Percentiles rank a stretch among this genome's conserved stretches.
Evolutionary conservation across 306 rosid genomes (phyloP).

Genomic region (Adenanthera pavonina): DNA sequence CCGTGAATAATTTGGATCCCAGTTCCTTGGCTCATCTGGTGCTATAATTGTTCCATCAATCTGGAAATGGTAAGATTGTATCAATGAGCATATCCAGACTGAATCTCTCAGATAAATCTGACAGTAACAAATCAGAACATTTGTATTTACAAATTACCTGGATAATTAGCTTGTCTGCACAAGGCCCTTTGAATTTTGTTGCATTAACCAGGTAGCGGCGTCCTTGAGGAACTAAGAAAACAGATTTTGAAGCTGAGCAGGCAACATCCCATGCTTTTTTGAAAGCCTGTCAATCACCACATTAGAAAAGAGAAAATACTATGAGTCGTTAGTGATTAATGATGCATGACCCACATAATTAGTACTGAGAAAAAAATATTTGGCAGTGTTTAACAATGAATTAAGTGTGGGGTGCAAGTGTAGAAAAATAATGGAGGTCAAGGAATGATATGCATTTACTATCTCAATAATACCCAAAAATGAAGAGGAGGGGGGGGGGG

Average conservation of each 20-base stretch:
- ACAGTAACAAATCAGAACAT: constrained; percentile 10
- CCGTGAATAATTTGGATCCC: constrained; percentile 76
- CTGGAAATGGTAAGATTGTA: constrained; percentile 47
- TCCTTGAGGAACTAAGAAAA: constrained; percentile 79
- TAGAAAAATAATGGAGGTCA: constrained; percentile 23
- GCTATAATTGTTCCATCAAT: constrained; percentile 93
- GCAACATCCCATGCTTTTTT: constrained; percentile 84
- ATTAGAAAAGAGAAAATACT: constrained; percentile 43
- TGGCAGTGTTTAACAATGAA: constrained; percentile 15
- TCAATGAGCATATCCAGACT: constrained; percentile 22
- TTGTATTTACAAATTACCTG: constrained; percentile 57
- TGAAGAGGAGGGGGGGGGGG: not conserved
- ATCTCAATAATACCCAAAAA: not conserved
- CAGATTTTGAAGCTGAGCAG: constrained; percentile 75
- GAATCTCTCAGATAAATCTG: not conserved
- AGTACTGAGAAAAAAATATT: constrained; percentile 9
- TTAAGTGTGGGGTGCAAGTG: constrained; percentile 27
- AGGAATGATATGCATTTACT: not conserved
- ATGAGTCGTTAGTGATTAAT: not conserved
- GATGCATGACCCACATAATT: not conserved
- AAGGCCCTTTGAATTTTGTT: constrained; percentile 83
- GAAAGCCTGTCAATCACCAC: constrained; percentile 66
- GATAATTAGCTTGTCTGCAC: constrained; percentile 64
- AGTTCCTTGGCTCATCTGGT: constrained; percentile 78
- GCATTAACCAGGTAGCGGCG: constrained; percentile 82